Conservation (phyloP, 2,329 filamentous ascomycete species). For the Claviceps capensis region DNA sequence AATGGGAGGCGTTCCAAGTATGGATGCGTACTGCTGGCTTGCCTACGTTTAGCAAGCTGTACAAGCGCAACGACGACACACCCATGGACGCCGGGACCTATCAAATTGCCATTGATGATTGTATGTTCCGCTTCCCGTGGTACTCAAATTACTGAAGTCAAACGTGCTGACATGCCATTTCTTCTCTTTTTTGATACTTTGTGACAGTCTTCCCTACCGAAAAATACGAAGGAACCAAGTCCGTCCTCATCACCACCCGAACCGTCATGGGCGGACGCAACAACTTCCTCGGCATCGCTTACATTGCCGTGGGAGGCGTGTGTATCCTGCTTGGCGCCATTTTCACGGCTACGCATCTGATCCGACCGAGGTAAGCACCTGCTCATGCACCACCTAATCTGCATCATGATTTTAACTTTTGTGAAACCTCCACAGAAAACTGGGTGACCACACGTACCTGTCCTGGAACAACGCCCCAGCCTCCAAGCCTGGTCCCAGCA, state of each 20-base stretch:
- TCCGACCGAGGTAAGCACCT: constrained; percentile 58
- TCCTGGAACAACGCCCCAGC: constrained; percentile 67
- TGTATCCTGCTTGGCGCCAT: constrained; percentile 79
- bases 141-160: too few species aligned
- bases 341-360: constrained; percentile 81
- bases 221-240: constrained; percentile 75
- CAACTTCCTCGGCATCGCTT: constrained; percentile 90
- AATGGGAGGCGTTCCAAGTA: constrained; percentile 80
- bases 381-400: not conserved
- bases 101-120: constrained; percentile 58
- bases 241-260: constrained; percentile 74
- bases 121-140: constrained; percentile 38
- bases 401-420: too few species aligned
- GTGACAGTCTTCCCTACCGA: constrained; percentile 62
- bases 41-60: constrained; percentile 89
- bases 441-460: constrained; percentile 93
- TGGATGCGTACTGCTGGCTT: constrained; percentile 98
- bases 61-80: constrained; percentile 62
- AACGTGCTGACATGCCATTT: not conserved
- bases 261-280: constrained; percentile 94
- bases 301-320: constrained; percentile 83
- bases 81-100: constrained; percentile 61
- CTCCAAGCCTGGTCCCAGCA: constrained; percentile 27
- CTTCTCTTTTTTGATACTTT: not conserved
- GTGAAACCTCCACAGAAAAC: constrained; percentile 50